Evolutionary conservation across 2,329 filamentous ascomycete genomes (phyloP).

Genomic region (Aspergillus niger): DNA sequence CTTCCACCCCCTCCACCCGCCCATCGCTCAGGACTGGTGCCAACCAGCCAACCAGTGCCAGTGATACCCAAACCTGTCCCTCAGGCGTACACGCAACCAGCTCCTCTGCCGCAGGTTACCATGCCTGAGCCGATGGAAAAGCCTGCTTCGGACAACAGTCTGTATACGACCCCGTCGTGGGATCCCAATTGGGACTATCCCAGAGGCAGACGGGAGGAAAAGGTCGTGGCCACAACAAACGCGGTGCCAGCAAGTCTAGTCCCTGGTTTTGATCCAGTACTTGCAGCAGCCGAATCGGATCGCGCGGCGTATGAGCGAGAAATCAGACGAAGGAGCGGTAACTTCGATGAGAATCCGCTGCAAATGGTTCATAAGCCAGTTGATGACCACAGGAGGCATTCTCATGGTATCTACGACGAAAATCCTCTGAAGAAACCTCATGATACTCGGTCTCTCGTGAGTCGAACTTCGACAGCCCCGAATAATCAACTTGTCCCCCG

Average conservation of each 20-base stretch:
- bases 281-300: slow-evolving; percentile 33
- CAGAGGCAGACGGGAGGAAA: too few relatives aligned
- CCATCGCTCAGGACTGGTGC: slow-evolving; percentile 20
- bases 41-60: slow-evolving; percentile 38
- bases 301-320: slow-evolving; percentile 31
- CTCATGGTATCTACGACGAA: too few relatives aligned
- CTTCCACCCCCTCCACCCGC: slow-evolving; percentile 31
- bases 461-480: slow-evolving; percentile 31
- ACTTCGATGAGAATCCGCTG: slow-evolving; percentile 31
- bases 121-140: too few relatives aligned
- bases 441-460: slow-evolving; percentile 18
- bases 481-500: slow-evolving; percentile 46
- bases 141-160: too few relatives aligned
- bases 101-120: too few relatives aligned
- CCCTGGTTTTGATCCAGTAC: slow-evolving; percentile 39
- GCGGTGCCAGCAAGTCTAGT: too few relatives aligned
- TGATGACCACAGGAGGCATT: slow-evolving; percentile 23
- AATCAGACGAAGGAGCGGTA: slow-evolving; percentile 28
- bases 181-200: too few relatives aligned
- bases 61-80: too few relatives aligned
- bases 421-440: neutral
- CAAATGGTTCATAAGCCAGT: slow-evolving; percentile 30
- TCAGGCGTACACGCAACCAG: too few relatives aligned
- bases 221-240: too few relatives aligned
- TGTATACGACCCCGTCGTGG: too few relatives aligned